Evolutionary conservation across 2,329 filamentous ascomycete species (phyloP), one percentile per base, ranked within the genome.

Genomic region (Cladosporium sp.): DNA sequence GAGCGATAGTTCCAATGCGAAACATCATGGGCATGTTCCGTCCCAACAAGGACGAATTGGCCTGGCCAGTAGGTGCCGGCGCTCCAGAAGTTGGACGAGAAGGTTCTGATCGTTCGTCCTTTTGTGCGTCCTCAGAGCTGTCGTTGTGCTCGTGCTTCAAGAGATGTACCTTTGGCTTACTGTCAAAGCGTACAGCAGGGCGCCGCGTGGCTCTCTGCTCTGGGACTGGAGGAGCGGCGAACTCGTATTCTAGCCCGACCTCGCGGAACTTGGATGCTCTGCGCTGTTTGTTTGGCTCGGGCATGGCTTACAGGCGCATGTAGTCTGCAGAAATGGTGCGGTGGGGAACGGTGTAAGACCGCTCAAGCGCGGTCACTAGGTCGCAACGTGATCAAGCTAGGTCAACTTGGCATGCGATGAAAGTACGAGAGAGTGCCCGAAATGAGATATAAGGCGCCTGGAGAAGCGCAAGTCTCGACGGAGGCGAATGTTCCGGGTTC

Each of bases 201-300:
- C 54, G 54, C 54, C 54, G 54, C 54, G 54, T 56, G 42, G 42
- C 42, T 20, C 19, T 20, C 34, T 47, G 54, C 22, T 56, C 54
- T 36, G 51, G 28, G 25, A 43, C 54, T 56, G 42, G 30, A 47
- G 54, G 42, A 28, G 34, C 42, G 42, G 40, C 34, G 25, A 49
- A 49, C 54, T 56, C 54, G 54, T 56, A 49, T 56, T 56, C 54
- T 37, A 56, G 54, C 34, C 54, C 54, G 12, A 56, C 36, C 42
- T 56, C 54, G 28, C 54, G 54, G 42, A 56, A 49, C 34, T 37
- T 56, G 42, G 54, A 56, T 8, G 34, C 15, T 19, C 54, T 36
- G 28, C 43, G 54, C 30, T 34, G 30, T 34, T 12, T 39, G 20
- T 39, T 49, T 47, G 30, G 19, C 54, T 56, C 42, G 54, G 54